phyloP scores from a whole-genome alignment of 768 basidiomycete species.

The Xerocomellus amylosporus region DNA sequence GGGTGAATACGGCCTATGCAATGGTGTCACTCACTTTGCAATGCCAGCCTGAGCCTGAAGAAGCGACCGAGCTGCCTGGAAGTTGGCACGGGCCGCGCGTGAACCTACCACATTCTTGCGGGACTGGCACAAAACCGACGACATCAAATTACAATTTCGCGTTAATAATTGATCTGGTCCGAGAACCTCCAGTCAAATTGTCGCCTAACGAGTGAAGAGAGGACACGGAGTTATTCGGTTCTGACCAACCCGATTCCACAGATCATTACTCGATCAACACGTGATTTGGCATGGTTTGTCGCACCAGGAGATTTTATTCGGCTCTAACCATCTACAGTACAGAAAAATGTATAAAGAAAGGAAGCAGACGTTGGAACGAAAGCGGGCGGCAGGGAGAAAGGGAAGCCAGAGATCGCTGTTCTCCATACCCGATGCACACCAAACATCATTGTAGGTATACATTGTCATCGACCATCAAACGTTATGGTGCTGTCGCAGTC shows the following conservation, averaged over 20 bases:
- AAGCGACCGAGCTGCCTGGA: neutral
- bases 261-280: slow-evolving; percentile 25
- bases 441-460: too few species aligned
- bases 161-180: neutral
- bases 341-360: too few species aligned
- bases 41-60: neutral
- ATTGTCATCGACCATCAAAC: neutral
- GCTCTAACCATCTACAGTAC: too few species aligned
- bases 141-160: neutral
- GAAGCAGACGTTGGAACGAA: too few species aligned
- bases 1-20: neutral
- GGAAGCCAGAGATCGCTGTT: too few species aligned
- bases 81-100: neutral
- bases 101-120: neutral
- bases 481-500: too few species aligned
- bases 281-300: neutral
- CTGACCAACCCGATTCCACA: too few species aligned
- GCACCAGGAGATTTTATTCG: too few species aligned
- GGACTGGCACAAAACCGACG: neutral
- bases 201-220: neutral
- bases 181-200: too few species aligned
- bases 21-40: slow-evolving; percentile 3
- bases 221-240: neutral
- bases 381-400: too few species aligned
- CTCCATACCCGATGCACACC: too few species aligned